Conservation (phyloP, 257 asterid species). For the Salvia splendens region DNA sequence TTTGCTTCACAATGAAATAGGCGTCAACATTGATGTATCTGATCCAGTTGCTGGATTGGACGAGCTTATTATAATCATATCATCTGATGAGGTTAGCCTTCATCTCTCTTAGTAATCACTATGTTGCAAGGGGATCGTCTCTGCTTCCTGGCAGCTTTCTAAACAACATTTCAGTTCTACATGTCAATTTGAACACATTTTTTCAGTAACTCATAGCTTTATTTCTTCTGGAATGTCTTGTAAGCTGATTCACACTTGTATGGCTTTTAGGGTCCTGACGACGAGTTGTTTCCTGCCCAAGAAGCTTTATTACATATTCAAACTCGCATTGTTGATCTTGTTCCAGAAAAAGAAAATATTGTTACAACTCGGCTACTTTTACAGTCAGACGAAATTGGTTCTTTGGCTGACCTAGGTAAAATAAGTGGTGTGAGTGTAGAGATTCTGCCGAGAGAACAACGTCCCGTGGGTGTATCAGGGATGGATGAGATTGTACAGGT, state of each 20-base stretch:
- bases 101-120: conserved; percentile 14
- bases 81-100: conserved; percentile 79
- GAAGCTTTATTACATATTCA: conserved; percentile 97
- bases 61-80: conserved; percentile 66
- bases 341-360: conserved; percentile 74
- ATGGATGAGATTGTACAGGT: conserved; percentile 80
- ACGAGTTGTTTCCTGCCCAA: conserved; percentile 97
- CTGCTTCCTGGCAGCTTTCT: background rate
- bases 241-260: conserved; percentile 37
- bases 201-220: background rate
- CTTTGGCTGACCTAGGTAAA: conserved; percentile 59
- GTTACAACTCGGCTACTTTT: conserved; percentile 73
- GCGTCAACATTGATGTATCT: conserved; percentile 67
- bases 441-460: conserved; percentile 63
- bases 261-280: conserved; percentile 79
- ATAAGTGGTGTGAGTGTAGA: conserved; percentile 65
- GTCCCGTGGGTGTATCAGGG: conserved; percentile 60
- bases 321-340: conserved; percentile 78
- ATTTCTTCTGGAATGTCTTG: conserved; percentile 18
- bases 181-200: conserved; percentile 4
- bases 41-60: conserved; percentile 63
- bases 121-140: background rate
- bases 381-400: conserved; percentile 73
- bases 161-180: conserved; percentile 8
- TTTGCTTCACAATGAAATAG: conserved; percentile 78